Evolutionary conservation across 345 rosid genomes (phyloP).

Genomic region (Salix arbutifolia): DNA sequence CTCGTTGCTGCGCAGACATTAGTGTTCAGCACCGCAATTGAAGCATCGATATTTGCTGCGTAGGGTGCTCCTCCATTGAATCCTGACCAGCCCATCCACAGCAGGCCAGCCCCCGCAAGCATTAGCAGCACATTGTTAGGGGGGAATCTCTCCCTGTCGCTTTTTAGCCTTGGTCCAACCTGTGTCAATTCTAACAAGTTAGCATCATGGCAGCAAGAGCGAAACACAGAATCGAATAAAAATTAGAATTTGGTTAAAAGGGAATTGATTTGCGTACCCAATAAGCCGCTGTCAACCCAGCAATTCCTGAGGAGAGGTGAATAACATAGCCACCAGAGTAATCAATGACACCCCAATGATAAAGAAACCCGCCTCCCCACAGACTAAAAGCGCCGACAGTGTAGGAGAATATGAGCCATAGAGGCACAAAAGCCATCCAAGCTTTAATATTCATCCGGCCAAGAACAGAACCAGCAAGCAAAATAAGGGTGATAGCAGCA

Average conservation of each 20-base stretch:
- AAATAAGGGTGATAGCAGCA: constrained; percentile 24
- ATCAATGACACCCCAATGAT: constrained; percentile 31
- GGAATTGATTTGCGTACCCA: constrained; percentile 4
- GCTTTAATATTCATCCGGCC: constrained; percentile 31
- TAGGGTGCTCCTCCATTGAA: constrained; percentile 95
- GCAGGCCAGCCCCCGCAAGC: constrained; percentile 90
- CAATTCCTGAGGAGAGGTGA: constrained; percentile 29
- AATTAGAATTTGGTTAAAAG: not conserved
- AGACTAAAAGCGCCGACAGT: constrained; percentile 33
- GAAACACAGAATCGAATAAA: not conserved
- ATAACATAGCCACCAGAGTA: constrained; percentile 28
- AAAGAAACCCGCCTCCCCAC: constrained; percentile 26
- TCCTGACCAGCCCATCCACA: constrained; percentile 99
- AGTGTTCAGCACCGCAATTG: constrained; percentile 75
- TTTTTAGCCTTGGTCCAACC: constrained; percentile 83
- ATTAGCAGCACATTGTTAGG: constrained; percentile 86
- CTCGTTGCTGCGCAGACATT: constrained; percentile 85
- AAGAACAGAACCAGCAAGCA: constrained; percentile 28
- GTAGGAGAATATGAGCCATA: constrained; percentile 28
- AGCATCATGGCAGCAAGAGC: not conserved
- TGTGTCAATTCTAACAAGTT: constrained; percentile 13
- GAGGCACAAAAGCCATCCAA: constrained; percentile 31
- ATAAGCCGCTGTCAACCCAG: constrained; percentile 29
- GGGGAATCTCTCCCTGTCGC: constrained; percentile 84
- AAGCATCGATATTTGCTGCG: constrained; percentile 67